Percentiles rank a stretch among this genome's conserved stretches.
phyloP scores from a whole-genome alignment of 495 filamentous ascomycete species.

The Immersiella caudata region DNA sequence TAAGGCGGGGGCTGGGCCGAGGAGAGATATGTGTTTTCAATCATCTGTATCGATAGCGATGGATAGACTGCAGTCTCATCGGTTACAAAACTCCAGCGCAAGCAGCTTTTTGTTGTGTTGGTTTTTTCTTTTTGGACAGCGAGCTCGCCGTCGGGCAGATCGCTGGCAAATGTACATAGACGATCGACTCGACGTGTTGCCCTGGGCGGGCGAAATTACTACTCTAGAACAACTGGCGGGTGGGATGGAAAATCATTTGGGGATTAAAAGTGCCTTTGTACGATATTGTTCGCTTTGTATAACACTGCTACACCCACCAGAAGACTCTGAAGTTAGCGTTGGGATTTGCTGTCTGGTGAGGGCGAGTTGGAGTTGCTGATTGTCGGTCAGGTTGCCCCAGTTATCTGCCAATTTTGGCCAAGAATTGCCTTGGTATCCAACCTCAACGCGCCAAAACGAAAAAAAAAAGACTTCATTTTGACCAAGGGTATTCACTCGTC shows the following conservation, averaged over 20 bases:
- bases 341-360: too few relatives aligned
- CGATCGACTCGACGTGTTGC: neutral
- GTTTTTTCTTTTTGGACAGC: conserved; percentile 5
- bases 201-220: neutral
- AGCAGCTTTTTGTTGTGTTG: conserved; percentile 15
- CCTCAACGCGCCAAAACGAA: neutral
- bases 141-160: neutral
- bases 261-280: neutral
- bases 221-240: neutral
- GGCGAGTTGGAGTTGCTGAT: neutral
- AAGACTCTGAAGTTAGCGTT: too few relatives aligned
- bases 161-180: conserved; percentile 6
- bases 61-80: neutral
- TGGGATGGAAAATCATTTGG: neutral
- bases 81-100: conserved; percentile 3
- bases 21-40: neutral
- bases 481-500: neutral
- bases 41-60: conserved; percentile 12
- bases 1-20: too few relatives aligned
- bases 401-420: neutral
- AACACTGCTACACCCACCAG: neutral
- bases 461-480: neutral
- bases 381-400: neutral
- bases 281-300: conserved; percentile 3
- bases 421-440: neutral